These are phyloP conservation scores for Xerocomus potaroensis DNA, from an alignment of 768 basidiomycete species.

Conservation along the genomic window DNA sequence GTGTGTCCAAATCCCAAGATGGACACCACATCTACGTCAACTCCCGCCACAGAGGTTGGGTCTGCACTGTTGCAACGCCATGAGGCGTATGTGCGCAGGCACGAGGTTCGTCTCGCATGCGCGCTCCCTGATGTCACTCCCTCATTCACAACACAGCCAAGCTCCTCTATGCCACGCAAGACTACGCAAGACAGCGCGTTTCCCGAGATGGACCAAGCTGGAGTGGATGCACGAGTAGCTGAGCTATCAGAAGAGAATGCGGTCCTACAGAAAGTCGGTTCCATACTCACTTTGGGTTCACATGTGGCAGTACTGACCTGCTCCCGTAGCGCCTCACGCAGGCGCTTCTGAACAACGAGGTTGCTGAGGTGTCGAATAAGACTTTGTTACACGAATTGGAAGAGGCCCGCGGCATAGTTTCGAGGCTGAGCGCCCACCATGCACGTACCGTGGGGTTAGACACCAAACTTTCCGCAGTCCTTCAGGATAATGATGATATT, in stretches of 20 bases:
- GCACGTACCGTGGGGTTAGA: slow-evolving; percentile 72
- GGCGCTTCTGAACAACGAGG: slow-evolving; percentile 76
- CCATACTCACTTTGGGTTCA: not conserved
- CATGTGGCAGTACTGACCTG: slow-evolving; percentile 4
- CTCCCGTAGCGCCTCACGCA: slow-evolving; percentile 63
- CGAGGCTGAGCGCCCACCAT: slow-evolving; percentile 63
- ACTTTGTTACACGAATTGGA: slow-evolving; percentile 69
- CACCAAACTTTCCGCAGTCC: slow-evolving; percentile 53
- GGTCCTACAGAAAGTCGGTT: slow-evolving; percentile 43
- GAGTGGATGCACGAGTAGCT: slow-evolving; percentile 33
- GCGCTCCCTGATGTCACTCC: slow-evolving; percentile 3
- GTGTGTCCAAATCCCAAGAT: slow-evolving; percentile 42
- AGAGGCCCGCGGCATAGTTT: slow-evolving; percentile 62
- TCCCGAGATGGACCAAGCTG: slow-evolving; percentile 12
- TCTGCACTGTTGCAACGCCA: slow-evolving; percentile 83
- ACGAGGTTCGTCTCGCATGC: slow-evolving; percentile 46
- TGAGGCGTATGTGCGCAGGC: slow-evolving; percentile 76
- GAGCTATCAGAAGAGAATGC: slow-evolving; percentile 53
- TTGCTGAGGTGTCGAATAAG: slow-evolving; percentile 75
- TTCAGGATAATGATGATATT: slow-evolving; percentile 78
- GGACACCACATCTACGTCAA: slow-evolving; percentile 2
- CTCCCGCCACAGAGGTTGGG: slow-evolving; percentile 63
- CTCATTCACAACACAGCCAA: slow-evolving; percentile 17
- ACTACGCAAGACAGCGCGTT: slow-evolving; percentile 9
- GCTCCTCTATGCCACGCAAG: slow-evolving; percentile 11